Evolutionary conservation across 1,284 basidiomycete species (phyloP).

Genomic region (Ceratobasidium papillatum): DNA sequence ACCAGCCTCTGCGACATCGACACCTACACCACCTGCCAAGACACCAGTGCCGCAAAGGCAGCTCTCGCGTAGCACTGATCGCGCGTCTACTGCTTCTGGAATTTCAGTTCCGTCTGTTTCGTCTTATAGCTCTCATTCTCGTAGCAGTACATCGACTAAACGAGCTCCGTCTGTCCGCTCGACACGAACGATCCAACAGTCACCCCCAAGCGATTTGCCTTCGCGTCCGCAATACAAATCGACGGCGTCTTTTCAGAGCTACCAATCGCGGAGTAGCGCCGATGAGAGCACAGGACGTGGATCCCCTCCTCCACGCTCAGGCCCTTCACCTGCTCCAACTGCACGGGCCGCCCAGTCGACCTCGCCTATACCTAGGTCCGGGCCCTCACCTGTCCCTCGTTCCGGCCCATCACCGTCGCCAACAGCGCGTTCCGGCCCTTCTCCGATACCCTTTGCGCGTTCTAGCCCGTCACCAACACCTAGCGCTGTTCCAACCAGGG

Average conservation of each 20-base stretch:
- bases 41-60: constrained; percentile 42
- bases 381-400: constrained; percentile 6
- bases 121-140: constrained; percentile 27
- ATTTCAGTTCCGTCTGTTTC: constrained; percentile 35
- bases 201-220: not conserved
- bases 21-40: constrained; percentile 51
- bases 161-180: constrained; percentile 24
- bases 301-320: constrained; percentile 21
- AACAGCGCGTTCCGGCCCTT: constrained; percentile 36
- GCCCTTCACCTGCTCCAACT: constrained; percentile 26
- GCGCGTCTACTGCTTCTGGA: constrained; percentile 12
- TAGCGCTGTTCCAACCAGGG: constrained; percentile 44
- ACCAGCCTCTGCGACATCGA: constrained; percentile 52
- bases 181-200: constrained; percentile 30
- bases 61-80: constrained; percentile 34
- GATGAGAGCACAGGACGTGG: not conserved
- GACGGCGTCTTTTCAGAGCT: constrained; percentile 22
- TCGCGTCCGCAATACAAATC: constrained; percentile 26
- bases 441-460: constrained; percentile 15
- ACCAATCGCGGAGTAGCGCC: constrained; percentile 22
- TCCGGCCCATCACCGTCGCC: constrained; percentile 29
- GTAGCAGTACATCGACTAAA: constrained; percentile 37
- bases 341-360: not conserved
- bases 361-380: constrained; percentile 7
- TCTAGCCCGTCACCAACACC: constrained; percentile 42